Conservation (phyloP, 495 filamentous ascomycete species). For the Neurospora sp. region DNA sequence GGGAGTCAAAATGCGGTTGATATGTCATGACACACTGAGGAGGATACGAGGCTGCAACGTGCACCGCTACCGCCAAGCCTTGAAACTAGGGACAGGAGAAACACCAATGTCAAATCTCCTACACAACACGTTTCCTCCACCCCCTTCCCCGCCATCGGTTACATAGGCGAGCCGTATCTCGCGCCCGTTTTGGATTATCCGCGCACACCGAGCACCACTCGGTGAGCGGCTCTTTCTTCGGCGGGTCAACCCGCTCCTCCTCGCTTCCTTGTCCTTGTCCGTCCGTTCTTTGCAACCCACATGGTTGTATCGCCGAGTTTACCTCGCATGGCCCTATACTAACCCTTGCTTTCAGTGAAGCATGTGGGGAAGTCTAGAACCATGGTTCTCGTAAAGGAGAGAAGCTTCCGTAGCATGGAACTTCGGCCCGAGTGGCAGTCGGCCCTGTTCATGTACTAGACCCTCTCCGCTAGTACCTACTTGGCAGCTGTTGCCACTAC, state of each 20-base stretch:
- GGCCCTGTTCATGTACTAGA: not conserved
- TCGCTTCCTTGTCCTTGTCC: not conserved
- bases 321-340: not conserved
- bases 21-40: not conserved
- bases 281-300: not conserved
- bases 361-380: not conserved
- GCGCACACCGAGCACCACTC: slow-evolving; percentile 18
- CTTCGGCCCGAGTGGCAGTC: not conserved
- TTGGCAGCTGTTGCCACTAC: not conserved
- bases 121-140: not conserved
- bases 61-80: not conserved
- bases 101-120: not conserved
- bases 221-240: slow-evolving; percentile 18
- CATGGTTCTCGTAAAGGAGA: not conserved
- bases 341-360: not conserved
- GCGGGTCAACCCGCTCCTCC: slow-evolving; percentile 14
- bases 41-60: not conserved
- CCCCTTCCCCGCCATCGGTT: not conserved
- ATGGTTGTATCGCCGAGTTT: not conserved
- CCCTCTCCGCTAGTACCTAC: not conserved
- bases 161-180: slow-evolving; percentile 14
- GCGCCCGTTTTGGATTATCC: slow-evolving; percentile 5
- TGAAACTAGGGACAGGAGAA: not conserved
- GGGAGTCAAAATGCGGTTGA: not conserved
- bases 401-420: not conserved